Conservation (phyloP, 192 early-diverging fungal species). For the Backusella macrospora region DNA sequence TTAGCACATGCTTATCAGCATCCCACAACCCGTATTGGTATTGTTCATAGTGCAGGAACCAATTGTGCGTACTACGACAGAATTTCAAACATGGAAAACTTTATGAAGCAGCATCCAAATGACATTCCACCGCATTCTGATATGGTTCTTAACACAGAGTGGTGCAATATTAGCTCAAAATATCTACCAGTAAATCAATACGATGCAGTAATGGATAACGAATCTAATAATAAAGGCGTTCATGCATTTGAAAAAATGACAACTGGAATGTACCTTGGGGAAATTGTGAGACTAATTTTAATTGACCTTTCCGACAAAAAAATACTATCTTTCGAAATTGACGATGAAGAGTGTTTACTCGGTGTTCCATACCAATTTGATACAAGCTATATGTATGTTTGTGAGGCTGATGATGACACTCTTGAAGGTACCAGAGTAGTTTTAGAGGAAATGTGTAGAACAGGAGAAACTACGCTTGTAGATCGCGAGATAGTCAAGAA, state of each 20-base stretch:
- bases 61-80: conserved; percentile 79
- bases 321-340: conserved; percentile 54
- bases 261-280: conserved; percentile 91
- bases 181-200: conserved; percentile 79
- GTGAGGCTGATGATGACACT: conserved; percentile 71
- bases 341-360: conserved; percentile 48
- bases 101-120: conserved; percentile 28
- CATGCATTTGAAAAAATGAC: conserved; percentile 95
- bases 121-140: conserved; percentile 46
- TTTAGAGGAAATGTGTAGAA: conserved; percentile 69
- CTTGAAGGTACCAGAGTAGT: conserved; percentile 65
- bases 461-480: conserved; percentile 64
- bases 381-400: conserved; percentile 72
- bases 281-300: conserved; percentile 76
- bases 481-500: conserved; percentile 83
- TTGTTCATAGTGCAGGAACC: conserved; percentile 91
- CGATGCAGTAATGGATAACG: conserved; percentile 80
- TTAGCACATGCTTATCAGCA: conserved; percentile 80
- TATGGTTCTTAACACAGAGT: conserved; percentile 94
- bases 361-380: conserved; percentile 74
- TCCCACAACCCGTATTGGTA: conserved; percentile 78
- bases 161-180: conserved; percentile 82
- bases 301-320: conserved; percentile 76
- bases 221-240: conserved; percentile 74
- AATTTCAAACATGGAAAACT: conserved; percentile 56